A percentile compares a stretch with the other conserved stretches of the same genome.
Conservation (phyloP, 495 filamentous ascomycete species). For the Pseudoneurospora amorphoporcata region DNA sequence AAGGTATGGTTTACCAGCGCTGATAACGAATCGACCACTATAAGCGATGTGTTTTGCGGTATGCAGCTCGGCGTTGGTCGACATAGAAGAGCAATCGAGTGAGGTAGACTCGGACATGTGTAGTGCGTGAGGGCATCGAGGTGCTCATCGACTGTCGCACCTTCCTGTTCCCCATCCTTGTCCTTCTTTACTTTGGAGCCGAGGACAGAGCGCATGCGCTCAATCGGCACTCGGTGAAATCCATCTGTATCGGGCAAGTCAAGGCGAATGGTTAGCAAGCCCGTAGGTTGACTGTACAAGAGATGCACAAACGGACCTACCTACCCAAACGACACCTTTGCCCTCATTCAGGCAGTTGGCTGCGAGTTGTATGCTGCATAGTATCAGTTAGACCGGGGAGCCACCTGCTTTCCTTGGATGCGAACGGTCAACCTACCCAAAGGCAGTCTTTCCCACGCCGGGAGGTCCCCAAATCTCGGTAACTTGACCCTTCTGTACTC, state of each 20-base stretch:
- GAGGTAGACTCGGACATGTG: conserved; percentile 50
- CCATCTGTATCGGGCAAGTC: conserved; percentile 17
- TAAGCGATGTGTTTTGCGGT: conserved; percentile 45
- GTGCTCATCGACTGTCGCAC: not conserved
- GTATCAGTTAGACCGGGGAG: not conserved
- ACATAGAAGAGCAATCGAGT: conserved; percentile 63
- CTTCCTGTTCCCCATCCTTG: not conserved
- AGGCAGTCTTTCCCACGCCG: conserved; percentile 74
- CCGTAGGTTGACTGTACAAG: conserved; percentile 3
- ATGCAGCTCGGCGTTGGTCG: conserved; percentile 51
- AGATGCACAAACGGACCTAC: conserved; percentile 53
- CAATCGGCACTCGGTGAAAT: conserved; percentile 22
- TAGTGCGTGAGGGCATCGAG: conserved; percentile 19
- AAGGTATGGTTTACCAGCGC: conserved; percentile 66
- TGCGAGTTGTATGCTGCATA: conserved; percentile 53
- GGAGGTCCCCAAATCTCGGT: conserved; percentile 85
- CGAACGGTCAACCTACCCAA: conserved; percentile 47
- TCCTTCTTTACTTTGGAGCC: not conserved
- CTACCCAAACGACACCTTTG: conserved; percentile 72
- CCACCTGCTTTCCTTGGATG: not conserved
- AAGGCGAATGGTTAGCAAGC: conserved; percentile 1
- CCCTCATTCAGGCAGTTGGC: conserved; percentile 53
- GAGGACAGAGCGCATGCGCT: conserved; percentile 15
- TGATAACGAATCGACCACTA: conserved; percentile 72
- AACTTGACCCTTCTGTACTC: conserved; percentile 66